Evolutionary conservation across 495 filamentous ascomycete species (phyloP).

Genomic region (Tuber magnatum): DNA sequence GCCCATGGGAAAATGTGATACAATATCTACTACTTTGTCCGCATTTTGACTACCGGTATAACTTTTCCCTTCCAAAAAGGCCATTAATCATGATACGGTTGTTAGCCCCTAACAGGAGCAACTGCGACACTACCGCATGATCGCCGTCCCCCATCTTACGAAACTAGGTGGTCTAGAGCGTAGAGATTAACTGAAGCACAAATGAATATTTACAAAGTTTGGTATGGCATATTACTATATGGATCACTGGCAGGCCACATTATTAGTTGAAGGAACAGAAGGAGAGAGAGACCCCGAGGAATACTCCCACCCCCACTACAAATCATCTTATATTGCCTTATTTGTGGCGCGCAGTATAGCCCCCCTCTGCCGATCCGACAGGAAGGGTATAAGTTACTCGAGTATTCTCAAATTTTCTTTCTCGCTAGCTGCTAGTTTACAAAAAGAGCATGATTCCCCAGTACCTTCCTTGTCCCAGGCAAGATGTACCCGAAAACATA

Average conservation of each 20-base stretch:
- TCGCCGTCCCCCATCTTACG: background rate
- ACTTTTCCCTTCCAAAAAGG: background rate
- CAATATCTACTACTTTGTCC: background rate
- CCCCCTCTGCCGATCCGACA: background rate
- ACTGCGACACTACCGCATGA: background rate
- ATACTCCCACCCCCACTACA: background rate
- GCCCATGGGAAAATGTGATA: background rate
- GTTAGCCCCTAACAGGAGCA: background rate
- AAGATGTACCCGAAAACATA: no score
- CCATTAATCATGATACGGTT: background rate
- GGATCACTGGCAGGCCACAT: background rate
- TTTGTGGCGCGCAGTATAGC: background rate
- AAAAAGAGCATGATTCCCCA: background rate
- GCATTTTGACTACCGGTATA: background rate
- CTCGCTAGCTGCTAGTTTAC: background rate
- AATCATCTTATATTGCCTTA: background rate
- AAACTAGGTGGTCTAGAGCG: background rate
- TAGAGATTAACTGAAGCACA: background rate
- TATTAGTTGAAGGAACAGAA: background rate
- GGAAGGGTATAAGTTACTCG: background rate
- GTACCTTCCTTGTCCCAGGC: no score
- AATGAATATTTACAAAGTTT: background rate
- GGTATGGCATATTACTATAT: background rate
- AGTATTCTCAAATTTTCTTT: background rate
- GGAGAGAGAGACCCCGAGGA: background rate